Evolutionary conservation across 345 rosid genomes (phyloP).

Genomic region (Sapria himalayana): DNA sequence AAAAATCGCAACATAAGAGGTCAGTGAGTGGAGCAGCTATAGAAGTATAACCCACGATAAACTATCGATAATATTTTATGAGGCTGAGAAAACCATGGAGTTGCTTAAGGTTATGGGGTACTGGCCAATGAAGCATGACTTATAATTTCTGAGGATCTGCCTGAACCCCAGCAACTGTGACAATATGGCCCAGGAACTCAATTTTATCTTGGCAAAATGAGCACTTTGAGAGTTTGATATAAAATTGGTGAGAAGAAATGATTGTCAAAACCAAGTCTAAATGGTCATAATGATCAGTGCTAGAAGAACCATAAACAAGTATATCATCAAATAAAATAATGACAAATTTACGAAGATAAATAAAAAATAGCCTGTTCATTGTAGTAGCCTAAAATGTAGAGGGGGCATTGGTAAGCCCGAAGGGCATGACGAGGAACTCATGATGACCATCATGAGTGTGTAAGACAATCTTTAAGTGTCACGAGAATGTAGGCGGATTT

Average conservation of each 20-base stretch:
- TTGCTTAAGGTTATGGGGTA: not conserved
- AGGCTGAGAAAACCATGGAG: conserved; percentile 2
- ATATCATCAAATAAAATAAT: conserved; percentile 3
- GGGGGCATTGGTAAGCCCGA: not conserved
- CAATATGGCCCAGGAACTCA: conserved; percentile 2
- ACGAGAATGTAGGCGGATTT: not conserved
- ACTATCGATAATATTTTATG: not conserved
- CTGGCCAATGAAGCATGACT: not conserved
- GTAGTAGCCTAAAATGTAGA: not conserved
- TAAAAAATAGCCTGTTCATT: not conserved
- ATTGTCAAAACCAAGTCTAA: not conserved
- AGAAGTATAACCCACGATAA: not conserved
- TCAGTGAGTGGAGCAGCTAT: not conserved
- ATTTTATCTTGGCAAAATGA: not conserved
- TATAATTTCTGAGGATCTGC: not conserved
- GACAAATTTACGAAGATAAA: not conserved
- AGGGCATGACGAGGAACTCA: not conserved
- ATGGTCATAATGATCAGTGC: not conserved
- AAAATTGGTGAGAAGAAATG: not conserved
- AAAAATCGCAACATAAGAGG: not conserved
- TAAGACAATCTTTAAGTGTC: not conserved
- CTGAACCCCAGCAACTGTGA: not conserved
- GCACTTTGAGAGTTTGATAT: not conserved
- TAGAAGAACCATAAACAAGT: too few relatives aligned
- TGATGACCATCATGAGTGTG: not conserved